Percentiles rank a stretch among this genome's conserved stretches.
Evolutionary conservation across 768 basidiomycete genomes (phyloP).

Genomic region (Suillus americanus): DNA sequence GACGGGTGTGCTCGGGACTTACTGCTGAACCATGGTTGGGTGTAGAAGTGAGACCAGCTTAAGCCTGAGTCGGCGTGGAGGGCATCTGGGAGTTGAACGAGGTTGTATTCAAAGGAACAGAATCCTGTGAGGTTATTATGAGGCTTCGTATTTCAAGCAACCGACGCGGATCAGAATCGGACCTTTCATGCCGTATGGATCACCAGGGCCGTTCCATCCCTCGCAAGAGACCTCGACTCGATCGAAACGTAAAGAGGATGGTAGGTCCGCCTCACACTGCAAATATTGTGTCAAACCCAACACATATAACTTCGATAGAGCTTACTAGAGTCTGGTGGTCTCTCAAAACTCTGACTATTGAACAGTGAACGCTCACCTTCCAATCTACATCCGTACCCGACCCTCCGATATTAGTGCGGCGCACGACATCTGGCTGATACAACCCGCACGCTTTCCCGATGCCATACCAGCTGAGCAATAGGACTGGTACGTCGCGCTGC

Average conservation of each 20-base stretch:
- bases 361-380: slow-evolving; percentile 56
- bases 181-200: slow-evolving; percentile 86
- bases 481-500: slow-evolving; percentile 62
- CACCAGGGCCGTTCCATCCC: slow-evolving; percentile 83
- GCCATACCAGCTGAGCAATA: slow-evolving; percentile 79
- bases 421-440: slow-evolving; percentile 82
- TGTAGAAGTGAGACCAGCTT: slow-evolving; percentile 11
- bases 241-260: slow-evolving; percentile 79
- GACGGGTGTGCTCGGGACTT: slow-evolving; percentile 6
- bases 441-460: slow-evolving; percentile 72
- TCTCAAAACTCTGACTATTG: not conserved
- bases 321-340: not conserved
- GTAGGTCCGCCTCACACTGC: slow-evolving; percentile 89
- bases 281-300: slow-evolving; percentile 10
- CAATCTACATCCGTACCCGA: slow-evolving; percentile 82
- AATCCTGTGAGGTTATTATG: slow-evolving; percentile 52
- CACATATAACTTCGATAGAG: slow-evolving; percentile 3
- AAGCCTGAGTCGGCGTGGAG: slow-evolving; percentile 21
- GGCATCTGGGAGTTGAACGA: slow-evolving; percentile 62
- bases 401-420: slow-evolving; percentile 80
- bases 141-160: not conserved
- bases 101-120: slow-evolving; percentile 82
- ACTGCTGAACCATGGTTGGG: slow-evolving; percentile 23
- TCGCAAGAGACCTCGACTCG: slow-evolving; percentile 87
- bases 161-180: slow-evolving; percentile 11